Evolutionary conservation across 495 filamentous ascomycete species (phyloP).

Genomic region (Aspergillus asperescens): DNA sequence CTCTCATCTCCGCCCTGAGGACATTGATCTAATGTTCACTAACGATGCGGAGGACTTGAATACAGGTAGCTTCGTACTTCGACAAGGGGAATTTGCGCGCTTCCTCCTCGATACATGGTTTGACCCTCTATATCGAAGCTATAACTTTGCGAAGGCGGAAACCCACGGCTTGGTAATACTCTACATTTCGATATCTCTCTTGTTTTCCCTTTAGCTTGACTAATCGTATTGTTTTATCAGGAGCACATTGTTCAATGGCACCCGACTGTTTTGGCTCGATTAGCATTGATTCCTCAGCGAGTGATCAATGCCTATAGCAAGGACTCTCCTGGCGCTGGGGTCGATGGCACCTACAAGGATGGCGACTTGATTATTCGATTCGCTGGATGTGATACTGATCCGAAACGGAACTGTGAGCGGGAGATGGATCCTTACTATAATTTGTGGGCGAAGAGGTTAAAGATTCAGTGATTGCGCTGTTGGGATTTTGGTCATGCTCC

Average conservation of each 20-base stretch:
- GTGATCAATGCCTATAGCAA: constrained; percentile 70
- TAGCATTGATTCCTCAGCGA: constrained; percentile 80
- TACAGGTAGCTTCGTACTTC: constrained; percentile 71
- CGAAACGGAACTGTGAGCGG: constrained; percentile 58
- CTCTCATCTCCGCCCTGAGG: constrained; percentile 64
- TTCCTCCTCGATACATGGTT: constrained; percentile 97
- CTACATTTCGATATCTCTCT: background rate
- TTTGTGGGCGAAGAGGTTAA: constrained; percentile 38
- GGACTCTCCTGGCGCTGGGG: constrained; percentile 39
- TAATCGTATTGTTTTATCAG: constrained; percentile 34
- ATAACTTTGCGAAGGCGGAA: constrained; percentile 95
- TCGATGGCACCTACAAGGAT: constrained; percentile 53
- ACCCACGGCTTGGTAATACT: constrained; percentile 76
- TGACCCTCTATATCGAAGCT: constrained; percentile 84
- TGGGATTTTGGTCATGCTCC: background rate
- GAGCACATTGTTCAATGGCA: constrained; percentile 97
- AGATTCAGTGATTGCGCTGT: constrained; percentile 20
- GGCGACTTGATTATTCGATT: constrained; percentile 83
- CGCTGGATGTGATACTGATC: constrained; percentile 57
- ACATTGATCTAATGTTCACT: constrained; percentile 77
- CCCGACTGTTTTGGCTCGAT: constrained; percentile 86
- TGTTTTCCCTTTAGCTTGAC: background rate
- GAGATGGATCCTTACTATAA: constrained; percentile 57
- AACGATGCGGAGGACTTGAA: constrained; percentile 81
- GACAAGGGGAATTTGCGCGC: constrained; percentile 80